Evolutionary conservation across 352 stramenopile genomes (phyloP), one percentile per base, ranked within the genome.

Genomic region (Phytopythium sindhum): DNA sequence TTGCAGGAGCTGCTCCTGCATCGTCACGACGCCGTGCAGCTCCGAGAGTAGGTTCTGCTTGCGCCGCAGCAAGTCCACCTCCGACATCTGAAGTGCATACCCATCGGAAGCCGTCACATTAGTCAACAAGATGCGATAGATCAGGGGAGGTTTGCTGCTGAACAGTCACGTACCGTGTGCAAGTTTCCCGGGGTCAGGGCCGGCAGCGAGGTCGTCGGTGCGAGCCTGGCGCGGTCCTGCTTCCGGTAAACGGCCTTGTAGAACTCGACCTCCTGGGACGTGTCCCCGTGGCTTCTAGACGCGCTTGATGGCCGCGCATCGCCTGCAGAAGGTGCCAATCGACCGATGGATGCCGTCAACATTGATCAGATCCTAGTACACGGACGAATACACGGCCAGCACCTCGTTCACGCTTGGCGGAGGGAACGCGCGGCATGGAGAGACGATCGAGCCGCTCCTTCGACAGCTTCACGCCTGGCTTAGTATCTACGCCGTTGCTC

Each of bases 11-110:
- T 68, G 66, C 56, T 86, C 73, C 60, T 91, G 75, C 39, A 79
- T 54, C 17, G 70, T 76, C 11, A 90, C 67, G 26, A 91, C 72
- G 1, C 68, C 68, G 64, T 88, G 80, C 3, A 91, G 74, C 56
- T 89, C 68, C 35, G 69, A 74, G 12, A 91, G 65, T 39, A 91
- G 51, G 17, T 58, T 74, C 59, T 74, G 71, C 44, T 91, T 85
- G 57, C 71, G 71, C n/a, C 74, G 65, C 28, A 89, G 64, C 44
- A 91, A 48, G 48, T 89, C 74, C 11, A 67, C 81, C 29, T 86
- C 74, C 4, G 77, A 79, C 61, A 86, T 68, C 77, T 89, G 4
- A 48, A 54, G 10, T 21, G 41, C 17, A n/a, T 26, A 37, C 47
- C 41, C 26, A 26, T 45, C 0, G 21, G 10, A 23, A 50, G 21